These are phyloP conservation scores for Postia placenta DNA, from an alignment of 768 basidiomycete species.

Conservation along the genomic window DNA sequence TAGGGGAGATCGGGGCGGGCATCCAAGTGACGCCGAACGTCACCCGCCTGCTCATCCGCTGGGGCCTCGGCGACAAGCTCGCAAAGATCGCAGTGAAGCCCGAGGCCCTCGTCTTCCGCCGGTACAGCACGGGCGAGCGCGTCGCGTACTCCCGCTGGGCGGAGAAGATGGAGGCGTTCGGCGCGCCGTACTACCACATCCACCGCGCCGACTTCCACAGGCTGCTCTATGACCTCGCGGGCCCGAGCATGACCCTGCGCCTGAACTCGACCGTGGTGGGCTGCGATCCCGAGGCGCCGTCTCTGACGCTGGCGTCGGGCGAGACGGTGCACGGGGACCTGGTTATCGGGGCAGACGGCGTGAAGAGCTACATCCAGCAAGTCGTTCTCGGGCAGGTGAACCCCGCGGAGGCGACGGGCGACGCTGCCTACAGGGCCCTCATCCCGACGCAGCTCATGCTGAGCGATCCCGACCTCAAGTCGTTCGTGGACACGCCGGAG, in stretches of 20 bases:
- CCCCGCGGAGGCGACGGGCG: slow-evolving; percentile 46
- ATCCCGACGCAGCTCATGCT: slow-evolving; percentile 40
- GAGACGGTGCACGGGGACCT: slow-evolving; percentile 31
- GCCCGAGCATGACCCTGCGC: slow-evolving; percentile 26
- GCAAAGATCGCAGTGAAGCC: slow-evolving; percentile 29
- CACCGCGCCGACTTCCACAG: slow-evolving; percentile 39
- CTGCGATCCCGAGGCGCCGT: slow-evolving; percentile 27
- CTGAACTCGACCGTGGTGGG: slow-evolving; percentile 27
- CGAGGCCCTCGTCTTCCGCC: slow-evolving; percentile 31
- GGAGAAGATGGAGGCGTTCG: slow-evolving; percentile 25
- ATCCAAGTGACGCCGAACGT: slow-evolving; percentile 39
- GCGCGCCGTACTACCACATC: slow-evolving; percentile 36
- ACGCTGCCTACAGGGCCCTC: slow-evolving; percentile 55
- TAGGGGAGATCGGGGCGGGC: slow-evolving; percentile 38
- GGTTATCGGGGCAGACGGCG: slow-evolving; percentile 33
- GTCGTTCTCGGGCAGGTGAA: slow-evolving; percentile 42
- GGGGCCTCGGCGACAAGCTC: slow-evolving; percentile 30
- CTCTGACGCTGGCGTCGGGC: slow-evolving; percentile 29
- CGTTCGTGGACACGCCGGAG: slow-evolving; percentile 44
- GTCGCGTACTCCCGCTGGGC: slow-evolving; percentile 34
- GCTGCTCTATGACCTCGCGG: slow-evolving; percentile 30
- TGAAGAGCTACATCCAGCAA: slow-evolving; percentile 45
- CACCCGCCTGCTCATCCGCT: slow-evolving; percentile 29
- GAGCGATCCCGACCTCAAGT: slow-evolving; percentile 43
- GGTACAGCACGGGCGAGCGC: slow-evolving; percentile 30